Conservation (phyloP, 768 basidiomycete species). For the Trametes punicea region DNA sequence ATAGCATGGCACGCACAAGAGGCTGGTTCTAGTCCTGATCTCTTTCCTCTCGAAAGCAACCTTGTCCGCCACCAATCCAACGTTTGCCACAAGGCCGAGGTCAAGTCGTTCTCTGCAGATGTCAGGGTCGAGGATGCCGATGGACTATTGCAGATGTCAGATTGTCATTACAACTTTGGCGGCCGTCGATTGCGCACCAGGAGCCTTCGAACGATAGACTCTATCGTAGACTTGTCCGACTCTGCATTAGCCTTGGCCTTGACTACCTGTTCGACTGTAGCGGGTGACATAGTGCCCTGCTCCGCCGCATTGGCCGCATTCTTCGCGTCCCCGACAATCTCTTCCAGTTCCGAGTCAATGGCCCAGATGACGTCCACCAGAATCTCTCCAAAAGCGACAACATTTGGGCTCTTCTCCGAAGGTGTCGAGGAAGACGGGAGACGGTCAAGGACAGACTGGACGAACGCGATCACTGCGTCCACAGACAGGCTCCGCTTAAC, state of each 20-base stretch:
- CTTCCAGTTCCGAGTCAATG: conserved; percentile 73
- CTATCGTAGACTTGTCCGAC: conserved; percentile 59
- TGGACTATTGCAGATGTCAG: conserved; percentile 38
- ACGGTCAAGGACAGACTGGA: conserved; percentile 54
- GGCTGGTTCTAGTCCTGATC: conserved; percentile 71
- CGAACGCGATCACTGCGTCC: conserved; percentile 55
- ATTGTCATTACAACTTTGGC: conserved; percentile 1
- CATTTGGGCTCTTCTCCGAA: conserved; percentile 37
- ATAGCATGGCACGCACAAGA: conserved; percentile 59
- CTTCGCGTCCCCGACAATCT: conserved; percentile 54
- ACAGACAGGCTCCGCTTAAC: conserved; percentile 45
- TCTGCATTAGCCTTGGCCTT: conserved; percentile 53
- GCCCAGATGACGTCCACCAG: conserved; percentile 83
- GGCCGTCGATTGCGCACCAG: conserved; percentile 46
- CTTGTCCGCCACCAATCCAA: conserved; percentile 70
- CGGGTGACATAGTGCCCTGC: conserved; percentile 17
- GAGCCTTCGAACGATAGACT: conserved; percentile 55
- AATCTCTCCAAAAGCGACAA: conserved; percentile 56
- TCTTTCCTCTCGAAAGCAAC: conserved; percentile 70
- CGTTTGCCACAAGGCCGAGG: conserved; percentile 53
- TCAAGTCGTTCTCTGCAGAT: conserved; percentile 78
- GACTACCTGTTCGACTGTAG: conserved; percentile 20
- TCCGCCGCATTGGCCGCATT: conserved; percentile 31
- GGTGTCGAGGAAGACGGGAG: conserved; percentile 58
- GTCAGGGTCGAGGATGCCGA: conserved; percentile 52